Base-by-base conservation (phyloP, 495 filamentous ascomycete genomes). In the Podospora tetraspora region DNA sequence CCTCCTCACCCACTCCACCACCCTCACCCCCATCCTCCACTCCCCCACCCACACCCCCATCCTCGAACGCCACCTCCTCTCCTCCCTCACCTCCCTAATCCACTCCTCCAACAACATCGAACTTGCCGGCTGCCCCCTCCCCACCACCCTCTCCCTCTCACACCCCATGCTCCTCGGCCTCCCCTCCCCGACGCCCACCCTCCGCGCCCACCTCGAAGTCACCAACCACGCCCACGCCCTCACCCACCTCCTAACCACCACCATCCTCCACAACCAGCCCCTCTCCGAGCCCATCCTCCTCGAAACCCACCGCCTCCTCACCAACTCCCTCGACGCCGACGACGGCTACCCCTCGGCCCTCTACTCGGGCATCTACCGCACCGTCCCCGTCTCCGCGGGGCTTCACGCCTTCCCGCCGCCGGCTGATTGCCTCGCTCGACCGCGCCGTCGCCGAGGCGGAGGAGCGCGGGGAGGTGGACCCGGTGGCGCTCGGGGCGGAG, bases 231-330 rank as follows among this genome's bases (percentile, higher is more conserved):
- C 59, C 19, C 61, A 21, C 16, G 22, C 43, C 3, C 66, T 62
- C 0, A 68, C 2, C 24, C 21, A 63, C 16, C 32, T 61, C 8
- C 19, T 60, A 34, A 16, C 30, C 62, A 11, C 62, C 10, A 11
- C 3, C 22, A 9, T 57, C 23, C 10, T 78, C 6, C 71, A 66
- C 1, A 0, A 2, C 25, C 25, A 3, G 3, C 25, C 25, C 16
- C 68, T 81, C 12, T 70, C 59, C 13, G 78, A 81, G 57, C 63
- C 72, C 0, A 59, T 79, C 21, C 75, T 82, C 27, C 68, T 71
- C 16, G 62, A 80, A 25, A 75, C 79, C 1, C 77, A 81, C 60
- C 21, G 63, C 3, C 78, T 81, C 21, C 69, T 80, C 3, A 75
- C 69, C 10, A 23, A 74, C n/a, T 68, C 57, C 1, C 19, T 73